Evolutionary conservation across 176 grass and related monocot species (phyloP).

Genomic region (Zea luxurians): DNA sequence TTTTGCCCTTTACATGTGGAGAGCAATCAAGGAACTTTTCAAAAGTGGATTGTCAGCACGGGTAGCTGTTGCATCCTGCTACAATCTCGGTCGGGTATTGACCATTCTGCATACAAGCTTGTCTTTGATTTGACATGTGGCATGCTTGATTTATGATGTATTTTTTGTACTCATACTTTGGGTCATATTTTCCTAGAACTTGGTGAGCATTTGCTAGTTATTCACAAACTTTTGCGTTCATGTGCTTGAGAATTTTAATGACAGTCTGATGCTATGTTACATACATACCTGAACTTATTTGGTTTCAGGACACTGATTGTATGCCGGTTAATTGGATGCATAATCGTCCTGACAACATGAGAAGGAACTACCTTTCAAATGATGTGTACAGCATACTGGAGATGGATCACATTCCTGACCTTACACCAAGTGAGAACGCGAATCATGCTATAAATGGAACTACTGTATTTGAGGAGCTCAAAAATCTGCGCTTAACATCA

Average conservation of each 20-base stretch:
- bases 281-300: slow-evolving; percentile 21
- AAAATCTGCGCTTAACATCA: slow-evolving; percentile 13
- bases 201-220: not conserved
- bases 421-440: slow-evolving; percentile 35
- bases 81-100: not conserved
- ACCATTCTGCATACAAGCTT: slow-evolving; percentile 10
- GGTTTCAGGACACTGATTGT: slow-evolving; percentile 74
- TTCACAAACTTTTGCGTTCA: slow-evolving; percentile 6
- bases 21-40: not conserved
- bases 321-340: slow-evolving; percentile 58
- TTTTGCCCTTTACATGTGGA: not conserved
- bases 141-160: slow-evolving; percentile 17
- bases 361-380: slow-evolving; percentile 35
- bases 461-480: slow-evolving; percentile 26
- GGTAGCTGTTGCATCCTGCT: not conserved
- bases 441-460: slow-evolving; percentile 26
- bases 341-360: slow-evolving; percentile 47
- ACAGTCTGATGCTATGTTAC: slow-evolving; percentile 12
- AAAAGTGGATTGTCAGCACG: not conserved
- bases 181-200: slow-evolving; percentile 12
- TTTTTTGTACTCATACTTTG: not conserved
- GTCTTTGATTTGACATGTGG: slow-evolving; percentile 8
- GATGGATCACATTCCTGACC: slow-evolving; percentile 23
- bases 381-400: slow-evolving; percentile 19
- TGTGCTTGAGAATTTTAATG: slow-evolving; percentile 16